Evolutionary conservation across 441 rosid genomes (phyloP).

Genomic region (Manihot esculenta): DNA sequence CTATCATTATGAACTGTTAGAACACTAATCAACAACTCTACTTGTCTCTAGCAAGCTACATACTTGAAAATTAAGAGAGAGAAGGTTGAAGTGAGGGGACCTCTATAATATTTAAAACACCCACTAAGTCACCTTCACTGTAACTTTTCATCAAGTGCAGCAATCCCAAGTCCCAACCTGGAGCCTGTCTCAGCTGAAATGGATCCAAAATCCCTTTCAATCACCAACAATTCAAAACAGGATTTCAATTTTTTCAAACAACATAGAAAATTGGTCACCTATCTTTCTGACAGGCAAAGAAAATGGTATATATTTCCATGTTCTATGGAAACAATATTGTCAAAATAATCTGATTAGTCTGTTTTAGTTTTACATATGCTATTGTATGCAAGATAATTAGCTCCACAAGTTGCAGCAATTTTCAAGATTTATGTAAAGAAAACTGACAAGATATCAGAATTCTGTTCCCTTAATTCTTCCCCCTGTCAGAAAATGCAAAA

Average conservation of each 20-base stretch:
- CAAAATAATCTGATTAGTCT: not conserved
- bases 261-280: constrained; percentile 24
- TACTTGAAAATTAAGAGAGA: not conserved
- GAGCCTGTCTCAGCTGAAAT: constrained; percentile 20
- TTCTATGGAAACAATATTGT: not conserved
- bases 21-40: not conserved
- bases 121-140: constrained; percentile 41
- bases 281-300: constrained; percentile 23
- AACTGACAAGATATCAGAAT: not conserved
- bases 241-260: constrained; percentile 22
- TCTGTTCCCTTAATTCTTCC: not conserved
- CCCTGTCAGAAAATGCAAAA: not conserved
- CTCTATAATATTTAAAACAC: constrained; percentile 30
- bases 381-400: not conserved
- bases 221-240: constrained; percentile 17
- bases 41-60: not conserved
- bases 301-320: not conserved
- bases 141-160: constrained; percentile 24
- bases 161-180: constrained; percentile 27
- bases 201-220: constrained; percentile 23
- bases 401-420: not conserved
- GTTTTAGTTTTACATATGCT: not conserved
- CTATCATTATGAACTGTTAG: not conserved
- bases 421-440: not conserved
- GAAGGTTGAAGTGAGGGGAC: constrained; percentile 14